Evolutionary conservation across 2,329 filamentous ascomycete genomes (phyloP).

Genomic region (Aspergillus awamori): DNA sequence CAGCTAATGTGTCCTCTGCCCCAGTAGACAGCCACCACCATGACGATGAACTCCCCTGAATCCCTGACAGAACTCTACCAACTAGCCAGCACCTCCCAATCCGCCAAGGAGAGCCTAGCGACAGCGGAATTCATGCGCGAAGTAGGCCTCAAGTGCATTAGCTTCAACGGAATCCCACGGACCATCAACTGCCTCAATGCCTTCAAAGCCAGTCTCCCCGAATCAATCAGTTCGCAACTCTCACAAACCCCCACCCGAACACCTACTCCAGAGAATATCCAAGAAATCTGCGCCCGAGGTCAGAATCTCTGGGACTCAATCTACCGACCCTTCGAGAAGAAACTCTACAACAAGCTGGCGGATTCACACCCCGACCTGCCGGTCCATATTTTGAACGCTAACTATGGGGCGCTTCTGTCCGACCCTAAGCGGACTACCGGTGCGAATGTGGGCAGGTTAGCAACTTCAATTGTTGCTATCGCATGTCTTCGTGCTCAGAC

Average conservation of each 20-base stretch:
- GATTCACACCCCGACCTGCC: slow-evolving; percentile 80
- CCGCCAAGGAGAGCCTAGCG: slow-evolving; percentile 30
- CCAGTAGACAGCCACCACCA: slow-evolving; percentile 74
- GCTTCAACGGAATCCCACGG: slow-evolving; percentile 67
- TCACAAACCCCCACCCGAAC: slow-evolving; percentile 60
- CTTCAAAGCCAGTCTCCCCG: slow-evolving; percentile 66
- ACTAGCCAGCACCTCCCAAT: slow-evolving; percentile 38
- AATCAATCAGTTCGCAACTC: slow-evolving; percentile 57
- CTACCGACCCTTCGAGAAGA: slow-evolving; percentile 73
- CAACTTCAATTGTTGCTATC: slow-evolving; percentile 74
- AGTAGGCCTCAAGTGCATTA: slow-evolving; percentile 52
- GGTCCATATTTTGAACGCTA: slow-evolving; percentile 73
- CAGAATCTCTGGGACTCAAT: slow-evolving; percentile 72
- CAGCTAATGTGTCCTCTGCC: neutral
- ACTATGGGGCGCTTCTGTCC: slow-evolving; percentile 74
- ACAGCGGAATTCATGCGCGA: slow-evolving; percentile 47
- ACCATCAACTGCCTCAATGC: slow-evolving; percentile 80
- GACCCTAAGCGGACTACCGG: slow-evolving; percentile 61
- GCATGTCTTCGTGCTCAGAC: slow-evolving; percentile 76
- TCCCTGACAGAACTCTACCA: slow-evolving; percentile 67
- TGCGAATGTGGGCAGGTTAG: slow-evolving; percentile 65
- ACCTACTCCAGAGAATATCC: slow-evolving; percentile 57
- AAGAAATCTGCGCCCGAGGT: slow-evolving; percentile 60
- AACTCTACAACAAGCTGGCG: slow-evolving; percentile 71
- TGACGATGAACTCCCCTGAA: slow-evolving; percentile 84